Percentiles rank a stretch among this genome's conserved stretches.
These are phyloP conservation scores for Aspergillus quadrilineatus DNA, from an alignment of 2,329 filamentous ascomycete species.

Conservation along the genomic window DNA sequence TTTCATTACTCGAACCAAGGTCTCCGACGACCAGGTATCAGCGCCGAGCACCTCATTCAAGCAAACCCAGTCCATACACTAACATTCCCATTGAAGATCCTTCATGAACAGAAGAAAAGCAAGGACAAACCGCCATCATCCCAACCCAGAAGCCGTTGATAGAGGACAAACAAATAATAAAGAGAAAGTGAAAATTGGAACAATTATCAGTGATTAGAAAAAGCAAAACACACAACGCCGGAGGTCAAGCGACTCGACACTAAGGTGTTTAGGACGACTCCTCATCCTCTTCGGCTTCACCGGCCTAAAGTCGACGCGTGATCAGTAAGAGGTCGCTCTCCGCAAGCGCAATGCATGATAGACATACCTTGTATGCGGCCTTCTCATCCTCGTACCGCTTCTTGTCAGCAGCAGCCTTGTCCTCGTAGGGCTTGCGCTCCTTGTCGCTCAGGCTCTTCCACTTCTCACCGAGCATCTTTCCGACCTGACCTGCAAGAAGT, in stretches of 20 bases:
- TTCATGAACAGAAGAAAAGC: constrained; percentile 32
- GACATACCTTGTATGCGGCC: constrained; percentile 81
- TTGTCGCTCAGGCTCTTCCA: constrained; percentile 97
- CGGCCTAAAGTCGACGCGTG: constrained; percentile 46
- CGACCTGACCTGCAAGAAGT: constrained; percentile 71
- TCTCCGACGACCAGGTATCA: constrained; percentile 19
- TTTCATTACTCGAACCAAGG: constrained; percentile 23
- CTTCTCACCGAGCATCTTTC: constrained; percentile 95
- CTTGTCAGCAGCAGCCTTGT: constrained; percentile 96
- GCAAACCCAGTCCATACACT: constrained; percentile 30
- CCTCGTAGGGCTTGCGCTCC: constrained; percentile 90
- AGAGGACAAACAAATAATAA: constrained; percentile 31
- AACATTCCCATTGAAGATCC: constrained; percentile 33
- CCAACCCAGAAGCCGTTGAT: constrained; percentile 35
- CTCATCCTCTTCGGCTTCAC: constrained; percentile 54
- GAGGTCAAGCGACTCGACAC: constrained; percentile 29
- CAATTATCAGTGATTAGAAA: constrained; percentile 23
- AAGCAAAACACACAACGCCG: constrained; percentile 38
- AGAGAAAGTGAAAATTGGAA: constrained; percentile 31
- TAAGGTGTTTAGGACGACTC: constrained; percentile 37
- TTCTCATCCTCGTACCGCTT: constrained; percentile 99
- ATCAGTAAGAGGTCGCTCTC: constrained; percentile 8
- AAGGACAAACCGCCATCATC: constrained; percentile 34
- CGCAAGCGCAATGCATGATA: not conserved
- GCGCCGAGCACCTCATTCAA: constrained; percentile 28